Evolutionary conservation across 805 yeast species (phyloP).

Genomic region (Yarrowia sp.): DNA sequence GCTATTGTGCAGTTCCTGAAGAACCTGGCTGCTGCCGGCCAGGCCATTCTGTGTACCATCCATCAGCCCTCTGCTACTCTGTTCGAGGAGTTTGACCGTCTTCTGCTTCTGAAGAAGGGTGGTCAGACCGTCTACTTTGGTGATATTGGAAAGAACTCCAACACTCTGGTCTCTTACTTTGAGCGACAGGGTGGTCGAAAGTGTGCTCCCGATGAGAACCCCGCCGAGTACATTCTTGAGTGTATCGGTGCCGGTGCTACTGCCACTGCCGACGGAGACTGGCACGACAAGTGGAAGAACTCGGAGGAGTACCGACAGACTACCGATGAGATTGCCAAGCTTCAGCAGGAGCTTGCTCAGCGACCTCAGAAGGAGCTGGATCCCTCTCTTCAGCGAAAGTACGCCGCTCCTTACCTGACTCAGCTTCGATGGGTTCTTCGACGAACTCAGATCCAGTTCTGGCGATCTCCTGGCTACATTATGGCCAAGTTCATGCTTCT

Average conservation of each 20-base stretch:
- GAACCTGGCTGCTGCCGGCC: constrained; percentile 73
- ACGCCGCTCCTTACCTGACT: constrained; percentile 57
- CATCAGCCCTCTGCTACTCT: constrained; percentile 80
- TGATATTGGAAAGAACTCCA: constrained; percentile 72
- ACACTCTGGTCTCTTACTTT: constrained; percentile 66
- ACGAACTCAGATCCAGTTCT: constrained; percentile 57
- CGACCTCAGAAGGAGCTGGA: constrained; percentile 46
- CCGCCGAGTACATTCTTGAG: constrained; percentile 78
- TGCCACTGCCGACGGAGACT: constrained; percentile 63
- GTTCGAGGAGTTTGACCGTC: constrained; percentile 70
- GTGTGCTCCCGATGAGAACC: constrained; percentile 67
- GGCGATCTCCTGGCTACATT: constrained; percentile 69
- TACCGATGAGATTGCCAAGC: constrained; percentile 50
- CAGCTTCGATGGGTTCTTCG: constrained; percentile 55
- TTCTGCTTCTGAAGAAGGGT: constrained; percentile 72
- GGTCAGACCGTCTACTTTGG: constrained; percentile 85
- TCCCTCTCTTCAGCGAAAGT: constrained; percentile 46
- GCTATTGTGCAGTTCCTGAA: constrained; percentile 70
- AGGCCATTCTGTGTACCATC: constrained; percentile 76
- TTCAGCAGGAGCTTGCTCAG: constrained; percentile 48
- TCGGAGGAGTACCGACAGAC: constrained; percentile 54
- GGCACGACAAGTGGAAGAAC: constrained; percentile 67
- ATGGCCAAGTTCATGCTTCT: constrained; percentile 63
- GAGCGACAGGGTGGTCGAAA: constrained; percentile 75
- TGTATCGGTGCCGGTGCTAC: constrained; percentile 85